Evolutionary conservation across 2,329 filamentous ascomycete genomes (phyloP), one percentile per base, ranked within the genome.

Genomic region (Colletotrichum tabaci): DNA sequence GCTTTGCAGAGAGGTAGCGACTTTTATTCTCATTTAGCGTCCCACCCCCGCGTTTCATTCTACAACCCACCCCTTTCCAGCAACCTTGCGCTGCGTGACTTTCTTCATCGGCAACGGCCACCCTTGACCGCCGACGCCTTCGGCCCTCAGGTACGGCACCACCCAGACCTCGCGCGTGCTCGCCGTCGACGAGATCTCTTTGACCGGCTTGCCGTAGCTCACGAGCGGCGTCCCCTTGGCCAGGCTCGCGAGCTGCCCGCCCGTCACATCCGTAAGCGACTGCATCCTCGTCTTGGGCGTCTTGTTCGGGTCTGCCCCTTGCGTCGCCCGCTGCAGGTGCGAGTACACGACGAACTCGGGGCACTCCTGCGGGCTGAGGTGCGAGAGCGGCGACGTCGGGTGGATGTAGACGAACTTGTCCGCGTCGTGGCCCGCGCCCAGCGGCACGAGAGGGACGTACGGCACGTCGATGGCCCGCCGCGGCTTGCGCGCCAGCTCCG

Each of bases 401-500:
- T 98, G 96, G 55, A 98, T 89, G 79, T 93, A 98, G 2, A 98
- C 94, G 42, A 92, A 91, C 66, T 88, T 87, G 64, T 93, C 90
- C 40, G 87, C 78, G 61, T 86, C 81, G 70, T 79, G 78, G 15
- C 79, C 77, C 1, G 81, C 79, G 23, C 89, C 80, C 72, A 94
- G 85, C 0, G 94, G 91, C 75, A 95, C 90, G 5, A 99, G 90
- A 0, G 96, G 95, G 8, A 97, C 82, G 79, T 98, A 99, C 0
- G 96, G 93, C 3, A 98, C 93, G 76, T 98, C 95, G 74, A 96
- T 97, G 2, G 95, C 93, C n/a, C 95, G 90, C 61, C 90, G 91
- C 0, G 95, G 94, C 73, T 93, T 94, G 21, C 92, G 87, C 56
- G 86, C 82, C 64, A 88, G 82, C 73, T 92, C 90, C 0, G 92